phyloP scores from a whole-genome alignment of 2,329 filamentous ascomycete genomes.

The Alternaria triticimaculans region DNA sequence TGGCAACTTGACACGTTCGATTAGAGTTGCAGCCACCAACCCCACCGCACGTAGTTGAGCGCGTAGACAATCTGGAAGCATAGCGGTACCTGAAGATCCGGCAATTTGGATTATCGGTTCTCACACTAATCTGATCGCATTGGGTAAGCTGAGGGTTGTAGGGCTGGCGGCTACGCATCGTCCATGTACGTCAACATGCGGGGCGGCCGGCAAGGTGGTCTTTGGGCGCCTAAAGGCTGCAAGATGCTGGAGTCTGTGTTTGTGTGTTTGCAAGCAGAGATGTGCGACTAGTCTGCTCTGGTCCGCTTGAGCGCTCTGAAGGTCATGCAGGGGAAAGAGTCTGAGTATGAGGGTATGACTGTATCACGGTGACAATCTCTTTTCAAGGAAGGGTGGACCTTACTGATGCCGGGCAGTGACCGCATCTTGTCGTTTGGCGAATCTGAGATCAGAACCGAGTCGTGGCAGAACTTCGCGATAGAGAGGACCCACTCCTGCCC shows the following conservation, averaged over 20 bases:
- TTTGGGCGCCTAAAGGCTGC: conserved; percentile 33
- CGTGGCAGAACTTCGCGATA: not conserved
- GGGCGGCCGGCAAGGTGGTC: conserved; percentile 31
- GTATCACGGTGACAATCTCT: not conserved
- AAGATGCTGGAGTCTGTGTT: conserved; percentile 20
- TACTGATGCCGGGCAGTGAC: conserved; percentile 11
- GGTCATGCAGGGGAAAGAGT: conserved; percentile 4
- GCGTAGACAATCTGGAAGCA: conserved; percentile 23
- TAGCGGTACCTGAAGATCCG: conserved; percentile 29
- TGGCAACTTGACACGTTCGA: conserved; percentile 23
- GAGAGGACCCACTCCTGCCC: not conserved
- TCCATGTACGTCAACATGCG: conserved; percentile 17
- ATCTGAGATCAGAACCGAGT: conserved; percentile 4
- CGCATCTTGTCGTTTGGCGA: conserved; percentile 6
- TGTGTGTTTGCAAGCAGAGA: conserved; percentile 22
- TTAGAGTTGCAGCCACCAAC: conserved; percentile 37
- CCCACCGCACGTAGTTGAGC: conserved; percentile 17
- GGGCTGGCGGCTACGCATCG: conserved; percentile 40
- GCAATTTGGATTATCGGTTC: conserved; percentile 17
- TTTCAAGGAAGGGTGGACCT: not conserved
- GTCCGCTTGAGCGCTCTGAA: conserved; percentile 12
- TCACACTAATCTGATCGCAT: not conserved
- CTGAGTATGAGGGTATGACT: conserved; percentile 4
- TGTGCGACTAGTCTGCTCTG: conserved; percentile 10
- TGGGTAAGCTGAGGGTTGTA: conserved; percentile 21